Conservation (phyloP, 192 early-diverging fungal species). For the Coemansia sp. region DNA sequence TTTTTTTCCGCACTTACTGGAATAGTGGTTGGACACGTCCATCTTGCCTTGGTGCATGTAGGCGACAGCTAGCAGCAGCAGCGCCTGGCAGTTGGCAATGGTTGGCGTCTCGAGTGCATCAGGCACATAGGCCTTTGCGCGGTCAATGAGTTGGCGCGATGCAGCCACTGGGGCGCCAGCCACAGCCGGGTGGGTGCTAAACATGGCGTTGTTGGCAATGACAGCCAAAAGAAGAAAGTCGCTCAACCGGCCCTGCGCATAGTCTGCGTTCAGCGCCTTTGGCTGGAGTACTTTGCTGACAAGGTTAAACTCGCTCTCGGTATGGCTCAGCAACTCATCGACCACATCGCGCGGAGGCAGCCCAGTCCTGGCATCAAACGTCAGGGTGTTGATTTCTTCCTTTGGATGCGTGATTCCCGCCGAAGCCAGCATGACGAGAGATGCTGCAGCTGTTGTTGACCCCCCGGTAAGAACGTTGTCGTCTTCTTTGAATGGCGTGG, state of each 20-base stretch:
- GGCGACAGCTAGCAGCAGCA: constrained; percentile 28
- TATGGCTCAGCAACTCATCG: constrained; percentile 35
- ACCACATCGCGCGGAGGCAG: constrained; percentile 32
- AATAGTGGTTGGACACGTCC: constrained; percentile 39
- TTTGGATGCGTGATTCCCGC: too few relatives aligned
- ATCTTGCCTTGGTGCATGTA: constrained; percentile 43
- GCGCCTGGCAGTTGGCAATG: constrained; percentile 18
- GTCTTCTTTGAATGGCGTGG: not conserved
- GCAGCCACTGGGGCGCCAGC: constrained; percentile 10
- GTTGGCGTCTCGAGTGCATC: constrained; percentile 32
- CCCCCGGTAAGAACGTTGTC: not conserved
- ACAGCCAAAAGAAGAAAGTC: constrained; percentile 30
- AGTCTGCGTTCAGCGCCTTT: constrained; percentile 14
- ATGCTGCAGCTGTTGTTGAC: not conserved
- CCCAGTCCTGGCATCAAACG: constrained; percentile 16
- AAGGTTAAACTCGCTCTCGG: constrained; percentile 26
- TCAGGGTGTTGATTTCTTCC: constrained; percentile 8
- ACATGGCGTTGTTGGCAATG: constrained; percentile 45
- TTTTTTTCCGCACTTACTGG: constrained; percentile 26
- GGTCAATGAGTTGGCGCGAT: constrained; percentile 21
- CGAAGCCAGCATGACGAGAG: constrained; percentile 29
- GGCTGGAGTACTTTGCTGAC: constrained; percentile 47
- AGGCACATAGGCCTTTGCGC: constrained; percentile 30
- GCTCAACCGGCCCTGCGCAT: constrained; percentile 4
- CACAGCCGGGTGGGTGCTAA: constrained; percentile 26